Evolutionary conservation across 2,329 filamentous ascomycete genomes (phyloP), one percentile per base, ranked within the genome.

Genomic region (Penicillium psychrosexuale): DNA sequence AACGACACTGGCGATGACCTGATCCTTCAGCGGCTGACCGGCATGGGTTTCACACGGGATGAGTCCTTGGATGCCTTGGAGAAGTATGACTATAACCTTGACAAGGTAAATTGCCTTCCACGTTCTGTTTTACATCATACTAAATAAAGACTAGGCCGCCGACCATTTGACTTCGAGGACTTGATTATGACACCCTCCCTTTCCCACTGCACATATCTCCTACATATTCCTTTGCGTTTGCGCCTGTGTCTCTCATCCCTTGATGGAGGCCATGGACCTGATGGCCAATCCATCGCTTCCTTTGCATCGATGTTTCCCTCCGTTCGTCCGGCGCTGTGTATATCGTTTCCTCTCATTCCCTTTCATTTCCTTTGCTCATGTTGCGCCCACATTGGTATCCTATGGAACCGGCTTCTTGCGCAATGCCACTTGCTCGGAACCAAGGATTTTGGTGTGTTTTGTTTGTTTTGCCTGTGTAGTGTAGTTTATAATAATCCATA

Each of bases 61-160:
- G 85, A 90, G 47, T 89, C 91, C 15, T 77, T 97, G 34, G 80
- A 80, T 47, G 93, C 94, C 24, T 77, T 97, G 69, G 93, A 97
- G 79, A 92, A 93, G 73, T 96, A 89, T 71, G 91, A 97, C 76
- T 97, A 97, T 75, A 94, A 97, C 72, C 82, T 97, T 70, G 91
- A 96, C 75, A 91, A 90, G 84, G 93, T 96, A 77, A 77, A 85
- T 78, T 48, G n/a, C 42, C 19, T 8, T 12, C 17, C 24, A 17
- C 28, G 8, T 13, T 44, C 17, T 17, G n/a, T 6, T 24, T 22
- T 42, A 22, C 40, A 33, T 19, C 8, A 9, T 45, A 46, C 51
- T 62, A 37, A 60, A 44, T 51, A 5, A 11, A 39, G 38, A 47
- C 7, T 45, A 76, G 74, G 74, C 74, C 22, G 73, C 68, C 22